Evolutionary conservation across 352 stramenopile genomes (phyloP).

Genomic region (Phytophthora kernoviae): DNA sequence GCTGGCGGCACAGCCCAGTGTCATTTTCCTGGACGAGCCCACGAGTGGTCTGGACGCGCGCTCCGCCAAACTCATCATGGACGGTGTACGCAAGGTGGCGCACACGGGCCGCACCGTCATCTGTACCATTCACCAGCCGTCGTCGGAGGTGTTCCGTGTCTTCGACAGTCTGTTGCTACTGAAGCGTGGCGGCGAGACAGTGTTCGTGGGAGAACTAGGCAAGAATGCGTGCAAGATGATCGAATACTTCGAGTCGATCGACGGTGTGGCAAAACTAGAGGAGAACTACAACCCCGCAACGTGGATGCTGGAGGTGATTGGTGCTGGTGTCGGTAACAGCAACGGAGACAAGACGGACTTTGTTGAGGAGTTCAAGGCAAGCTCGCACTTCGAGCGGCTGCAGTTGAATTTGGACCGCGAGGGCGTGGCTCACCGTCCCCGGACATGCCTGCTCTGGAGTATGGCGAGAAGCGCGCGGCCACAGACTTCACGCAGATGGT

Average conservation of each 20-base stretch:
- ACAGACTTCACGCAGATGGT: constrained; percentile 24
- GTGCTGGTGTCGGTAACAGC: constrained; percentile 38
- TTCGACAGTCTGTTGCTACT: constrained; percentile 31
- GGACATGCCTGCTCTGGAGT: constrained; percentile 37
- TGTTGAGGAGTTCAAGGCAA: constrained; percentile 34
- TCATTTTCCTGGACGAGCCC: constrained; percentile 69
- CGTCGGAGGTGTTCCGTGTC: constrained; percentile 76
- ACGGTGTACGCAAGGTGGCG: constrained; percentile 87
- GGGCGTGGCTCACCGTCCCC: constrained; percentile 30
- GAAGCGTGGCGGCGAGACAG: constrained; percentile 42
- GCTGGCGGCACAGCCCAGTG: not conserved
- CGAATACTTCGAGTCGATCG: constrained; percentile 4
- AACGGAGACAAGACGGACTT: constrained; percentile 44
- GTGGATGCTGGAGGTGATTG: constrained; percentile 49
- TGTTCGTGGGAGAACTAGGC: constrained; percentile 59
- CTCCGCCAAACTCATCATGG: constrained; percentile 87
- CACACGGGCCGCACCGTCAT: constrained; percentile 75
- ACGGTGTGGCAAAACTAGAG: constrained; percentile 50
- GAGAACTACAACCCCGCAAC: constrained; percentile 79
- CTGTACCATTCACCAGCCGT: constrained; percentile 94
- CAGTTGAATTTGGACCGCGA: constrained; percentile 38
- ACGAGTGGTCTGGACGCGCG: constrained; percentile 89
- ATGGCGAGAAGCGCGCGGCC: constrained; percentile 38
- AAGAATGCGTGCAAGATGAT: constrained; percentile 42
- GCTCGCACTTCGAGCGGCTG: constrained; percentile 27